Conservation (phyloP, 2,329 filamentous ascomycete genomes). For the Neonectria sp. region DNA sequence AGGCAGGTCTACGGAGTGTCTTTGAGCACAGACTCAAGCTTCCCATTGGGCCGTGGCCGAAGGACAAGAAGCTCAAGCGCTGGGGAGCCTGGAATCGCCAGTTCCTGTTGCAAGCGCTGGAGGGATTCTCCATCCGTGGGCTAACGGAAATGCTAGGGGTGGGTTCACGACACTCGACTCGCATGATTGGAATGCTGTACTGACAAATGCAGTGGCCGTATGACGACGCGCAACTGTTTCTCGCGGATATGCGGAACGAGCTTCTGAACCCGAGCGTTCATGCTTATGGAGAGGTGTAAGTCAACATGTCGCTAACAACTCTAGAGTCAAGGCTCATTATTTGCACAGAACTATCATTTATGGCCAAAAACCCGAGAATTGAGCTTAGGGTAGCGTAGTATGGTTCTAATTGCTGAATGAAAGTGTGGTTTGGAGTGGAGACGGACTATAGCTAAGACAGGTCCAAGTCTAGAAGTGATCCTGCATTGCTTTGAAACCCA, state of each 20-base stretch:
- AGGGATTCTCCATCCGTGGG: slow-evolving; percentile 41
- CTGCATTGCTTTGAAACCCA: not conserved
- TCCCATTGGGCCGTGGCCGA: slow-evolving; percentile 46
- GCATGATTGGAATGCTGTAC: not conserved
- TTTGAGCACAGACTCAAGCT: slow-evolving; percentile 32
- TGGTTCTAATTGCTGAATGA: not conserved
- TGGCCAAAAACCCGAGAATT: slow-evolving; percentile 1
- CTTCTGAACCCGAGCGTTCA: slow-evolving; percentile 23
- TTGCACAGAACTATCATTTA: slow-evolving; percentile 7
- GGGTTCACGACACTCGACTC: not conserved
- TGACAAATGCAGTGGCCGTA: slow-evolving; percentile 23
- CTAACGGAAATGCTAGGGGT: slow-evolving; percentile 37
- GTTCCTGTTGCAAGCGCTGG: slow-evolving; percentile 35
- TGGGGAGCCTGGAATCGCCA: slow-evolving; percentile 41
- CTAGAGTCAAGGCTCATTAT: not conserved
- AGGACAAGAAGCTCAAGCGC: slow-evolving; percentile 44
- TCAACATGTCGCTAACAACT: not conserved
- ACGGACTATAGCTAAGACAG: not conserved
- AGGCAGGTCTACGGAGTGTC: slow-evolving; percentile 37
- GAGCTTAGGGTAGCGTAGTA: not conserved
- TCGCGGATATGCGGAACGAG: slow-evolving; percentile 30
- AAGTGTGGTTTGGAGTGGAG: not conserved
- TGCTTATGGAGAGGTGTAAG: slow-evolving; percentile 25
- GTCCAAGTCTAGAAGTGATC: not conserved
- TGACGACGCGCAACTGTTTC: slow-evolving; percentile 27